phyloP scores from a whole-genome alignment of 306 rosid genomes.

The Malus asiatica region DNA sequence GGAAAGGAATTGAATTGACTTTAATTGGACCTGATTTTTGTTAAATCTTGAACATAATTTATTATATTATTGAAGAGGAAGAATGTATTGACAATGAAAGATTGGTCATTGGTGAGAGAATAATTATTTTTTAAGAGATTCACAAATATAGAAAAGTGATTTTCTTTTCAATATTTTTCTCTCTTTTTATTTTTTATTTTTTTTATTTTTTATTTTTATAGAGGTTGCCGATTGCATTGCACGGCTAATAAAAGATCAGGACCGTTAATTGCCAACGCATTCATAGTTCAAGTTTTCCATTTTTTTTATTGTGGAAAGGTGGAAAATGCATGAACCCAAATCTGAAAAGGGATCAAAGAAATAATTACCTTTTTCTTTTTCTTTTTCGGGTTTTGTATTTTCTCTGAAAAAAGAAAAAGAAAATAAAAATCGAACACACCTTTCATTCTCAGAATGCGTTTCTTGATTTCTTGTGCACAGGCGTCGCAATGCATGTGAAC shows the following conservation, averaged over 20 bases:
- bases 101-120: slow-evolving; percentile 11
- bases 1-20: slow-evolving; percentile 1
- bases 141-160: neutral
- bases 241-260: neutral
- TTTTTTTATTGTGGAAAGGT: neutral
- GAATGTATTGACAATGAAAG: slow-evolving; percentile 19
- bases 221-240: slow-evolving; percentile 1
- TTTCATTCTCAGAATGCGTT: slow-evolving; percentile 69
- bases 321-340: slow-evolving; percentile 10
- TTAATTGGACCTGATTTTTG: slow-evolving; percentile 15
- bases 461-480: slow-evolving; percentile 77
- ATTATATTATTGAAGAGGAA: slow-evolving; percentile 6
- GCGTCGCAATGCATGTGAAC: slow-evolving; percentile 96
- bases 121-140: slow-evolving; percentile 15
- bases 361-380: neutral
- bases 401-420: neutral
- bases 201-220: too few species aligned
- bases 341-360: neutral
- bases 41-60: slow-evolving; percentile 7
- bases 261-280: slow-evolving; percentile 18
- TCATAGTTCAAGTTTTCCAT: neutral
- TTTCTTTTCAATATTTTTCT: neutral
- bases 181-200: neutral
- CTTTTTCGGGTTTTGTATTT: neutral
- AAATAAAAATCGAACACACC: slow-evolving; percentile 23